Evolutionary conservation across 2,329 filamentous ascomycete genomes (phyloP), one percentile per base, ranked within the genome.

Genomic region (Geosmithia putterillii): DNA sequence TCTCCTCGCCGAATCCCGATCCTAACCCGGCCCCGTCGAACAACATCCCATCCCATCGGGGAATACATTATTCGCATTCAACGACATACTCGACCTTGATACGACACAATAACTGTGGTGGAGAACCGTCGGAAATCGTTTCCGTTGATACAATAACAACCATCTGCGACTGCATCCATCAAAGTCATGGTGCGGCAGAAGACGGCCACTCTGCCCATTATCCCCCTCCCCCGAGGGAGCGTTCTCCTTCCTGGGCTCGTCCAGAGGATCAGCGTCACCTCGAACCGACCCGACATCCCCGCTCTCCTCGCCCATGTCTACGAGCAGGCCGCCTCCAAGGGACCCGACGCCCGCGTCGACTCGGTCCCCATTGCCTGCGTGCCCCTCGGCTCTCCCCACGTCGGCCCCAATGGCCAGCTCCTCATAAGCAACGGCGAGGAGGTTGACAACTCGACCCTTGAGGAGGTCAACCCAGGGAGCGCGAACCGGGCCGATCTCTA

Each of bases 221-320:
- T 96, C 51, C 86, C 88, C 34, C 76, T 96, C 38, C 79, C 86
- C 43, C 80, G 82, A 56, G 84, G 83, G 50, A 76, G 79, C 48
- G 84, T 95, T 51, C 78, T 96, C 36, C 76, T 95, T 9, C 92
- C 92, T 4, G 87, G 88, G 48, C 79, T 89, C 45, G 80, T 89
- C 42, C 76, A 94, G 53, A 83, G 89, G 52, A 84, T 96, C 50
- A 80, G 86, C 44, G 82, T 95, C 42, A 79, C 82, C 36, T 81
- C 73, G 34, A 73, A 82, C 61, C 86, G 90, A 42, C 80, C 86
- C 51, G 92, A 96, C 62, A 83, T 96, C 51, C 83, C 87, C 43
- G 85, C 90, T 42, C 76, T 96, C 38, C 79, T 98, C 45, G 85
- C 88, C 18, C 81, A 83, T 52, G 77, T 95, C 47, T 90, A 94